These are phyloP conservation scores for Trametes cubensis DNA, from an alignment of 768 basidiomycete genomes.

Conservation along the genomic window DNA sequence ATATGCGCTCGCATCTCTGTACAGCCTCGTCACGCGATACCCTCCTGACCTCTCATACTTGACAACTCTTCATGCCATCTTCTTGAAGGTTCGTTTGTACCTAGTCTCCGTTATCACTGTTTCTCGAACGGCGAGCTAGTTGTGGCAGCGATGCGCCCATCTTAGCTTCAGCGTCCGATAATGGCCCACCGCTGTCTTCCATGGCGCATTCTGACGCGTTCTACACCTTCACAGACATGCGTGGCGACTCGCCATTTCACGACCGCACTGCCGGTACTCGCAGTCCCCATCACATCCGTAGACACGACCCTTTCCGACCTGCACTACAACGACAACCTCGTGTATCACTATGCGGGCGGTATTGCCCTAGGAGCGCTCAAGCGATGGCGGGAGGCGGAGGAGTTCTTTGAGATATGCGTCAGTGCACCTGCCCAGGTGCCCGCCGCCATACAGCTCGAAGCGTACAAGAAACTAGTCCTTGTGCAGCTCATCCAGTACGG, in stretches of 20 bases:
- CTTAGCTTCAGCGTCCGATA: too few relatives aligned
- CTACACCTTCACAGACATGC: conserved; percentile 49
- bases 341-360: conserved; percentile 86
- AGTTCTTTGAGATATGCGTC: conserved; percentile 80
- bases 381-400: conserved; percentile 68
- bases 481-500: conserved; percentile 81
- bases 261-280: conserved; percentile 62
- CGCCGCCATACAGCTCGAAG: conserved; percentile 80
- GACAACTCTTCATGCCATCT: conserved; percentile 71
- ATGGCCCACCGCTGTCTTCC: too few relatives aligned
- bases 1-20: conserved; percentile 59
- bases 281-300: conserved; percentile 65
- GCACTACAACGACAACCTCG: conserved; percentile 74
- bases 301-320: conserved; percentile 65
- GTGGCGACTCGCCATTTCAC: conserved; percentile 55
- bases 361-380: conserved; percentile 64
- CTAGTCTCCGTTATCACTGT: neutral
- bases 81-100: conserved; percentile 54
- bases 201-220: too few relatives aligned
- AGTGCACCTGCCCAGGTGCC: conserved; percentile 50
- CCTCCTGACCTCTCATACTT: conserved; percentile 58
- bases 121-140: neutral
- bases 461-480: conserved; percentile 79
- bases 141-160: too few relatives aligned
- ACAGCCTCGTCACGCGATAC: conserved; percentile 63